phyloP scores from a whole-genome alignment of 805 yeast genomes.

The Cyberlindnera bimundalis region DNA sequence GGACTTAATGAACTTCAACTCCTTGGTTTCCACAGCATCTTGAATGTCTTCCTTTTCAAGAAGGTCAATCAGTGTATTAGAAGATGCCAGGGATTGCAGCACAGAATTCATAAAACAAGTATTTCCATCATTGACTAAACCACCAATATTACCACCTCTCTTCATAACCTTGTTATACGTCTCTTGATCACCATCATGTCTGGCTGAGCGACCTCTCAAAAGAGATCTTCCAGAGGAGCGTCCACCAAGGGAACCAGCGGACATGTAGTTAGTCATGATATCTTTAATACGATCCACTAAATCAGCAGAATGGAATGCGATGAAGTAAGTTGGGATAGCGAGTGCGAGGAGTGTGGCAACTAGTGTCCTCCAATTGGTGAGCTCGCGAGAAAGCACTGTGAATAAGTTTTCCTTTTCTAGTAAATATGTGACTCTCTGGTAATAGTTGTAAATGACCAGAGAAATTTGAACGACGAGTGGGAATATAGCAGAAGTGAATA shows the following conservation, averaged over 20 bases:
- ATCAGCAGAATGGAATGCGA: slow-evolving; percentile 3
- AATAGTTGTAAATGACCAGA: background rate
- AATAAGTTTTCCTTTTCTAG: background rate
- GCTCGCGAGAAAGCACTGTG: slow-evolving; percentile 14
- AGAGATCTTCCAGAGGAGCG: background rate
- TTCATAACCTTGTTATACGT: slow-evolving; percentile 38
- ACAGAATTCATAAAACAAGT: slow-evolving; percentile 95
- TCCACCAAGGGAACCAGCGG: background rate
- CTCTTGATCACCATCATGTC: slow-evolving; percentile 13
- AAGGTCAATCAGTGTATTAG: slow-evolving; percentile 55
- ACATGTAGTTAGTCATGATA: slow-evolving; percentile 8
- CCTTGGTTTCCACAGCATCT: slow-evolving; percentile 18
- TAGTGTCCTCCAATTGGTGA: slow-evolving; percentile 12
- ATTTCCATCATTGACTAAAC: slow-evolving; percentile 85
- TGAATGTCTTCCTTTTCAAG: slow-evolving; percentile 39
- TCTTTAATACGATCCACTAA: slow-evolving; percentile 1
- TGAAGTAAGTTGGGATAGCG: slow-evolving; percentile 9
- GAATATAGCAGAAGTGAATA: slow-evolving; percentile 7
- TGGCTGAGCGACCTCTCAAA: background rate
- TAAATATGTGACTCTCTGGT: background rate
- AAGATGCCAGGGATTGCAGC: slow-evolving; percentile 76
- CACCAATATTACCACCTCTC: slow-evolving; percentile 77
- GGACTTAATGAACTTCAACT: slow-evolving; percentile 49
- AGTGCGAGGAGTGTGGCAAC: slow-evolving; percentile 10
- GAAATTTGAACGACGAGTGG: slow-evolving; percentile 1